A percentile compares a stretch with the other conserved stretches of the same genome.
phyloP scores from a whole-genome alignment of 208 protist species.

The Acanthamoeba castellanii region DNA sequence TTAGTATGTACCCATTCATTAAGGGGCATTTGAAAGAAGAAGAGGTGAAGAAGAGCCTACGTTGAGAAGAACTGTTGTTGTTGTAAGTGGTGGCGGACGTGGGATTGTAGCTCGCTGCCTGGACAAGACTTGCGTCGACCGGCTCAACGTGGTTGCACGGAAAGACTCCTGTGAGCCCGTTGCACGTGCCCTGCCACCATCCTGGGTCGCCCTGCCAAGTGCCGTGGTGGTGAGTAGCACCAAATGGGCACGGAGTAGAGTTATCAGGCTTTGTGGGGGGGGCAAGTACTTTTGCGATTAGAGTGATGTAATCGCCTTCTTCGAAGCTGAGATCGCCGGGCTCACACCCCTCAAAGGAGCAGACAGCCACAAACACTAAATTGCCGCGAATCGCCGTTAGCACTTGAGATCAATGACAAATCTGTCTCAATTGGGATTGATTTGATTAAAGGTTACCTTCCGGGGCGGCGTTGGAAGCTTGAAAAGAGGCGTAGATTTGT shows the following conservation, averaged over 20 bases:
- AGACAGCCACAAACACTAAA: neutral
- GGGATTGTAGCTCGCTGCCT: neutral
- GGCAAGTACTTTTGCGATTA: neutral
- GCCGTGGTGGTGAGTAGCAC: neutral
- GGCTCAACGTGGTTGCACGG: conserved; percentile 4
- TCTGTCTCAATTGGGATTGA: too few species aligned
- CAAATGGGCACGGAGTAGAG: neutral
- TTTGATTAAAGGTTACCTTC: too few species aligned
- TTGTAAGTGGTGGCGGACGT: neutral
- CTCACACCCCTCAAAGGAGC: neutral
- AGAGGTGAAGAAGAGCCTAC: too few species aligned
- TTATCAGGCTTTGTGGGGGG: neutral
- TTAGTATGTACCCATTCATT: neutral
- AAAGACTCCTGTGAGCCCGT: neutral
- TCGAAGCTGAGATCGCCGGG: neutral
- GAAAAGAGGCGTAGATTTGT: too few species aligned
- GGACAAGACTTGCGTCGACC: neutral
- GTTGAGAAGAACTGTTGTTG: too few species aligned
- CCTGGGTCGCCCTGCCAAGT: neutral
- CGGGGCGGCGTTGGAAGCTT: too few species aligned
- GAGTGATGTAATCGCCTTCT: neutral
- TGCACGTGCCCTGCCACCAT: conserved; percentile 35
- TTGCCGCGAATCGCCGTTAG: too few species aligned
- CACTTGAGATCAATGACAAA: too few species aligned
- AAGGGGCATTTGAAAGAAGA: too few species aligned